Evolutionary conservation across 768 basidiomycete genomes (phyloP).

Genomic region (Pholiota conissans): DNA sequence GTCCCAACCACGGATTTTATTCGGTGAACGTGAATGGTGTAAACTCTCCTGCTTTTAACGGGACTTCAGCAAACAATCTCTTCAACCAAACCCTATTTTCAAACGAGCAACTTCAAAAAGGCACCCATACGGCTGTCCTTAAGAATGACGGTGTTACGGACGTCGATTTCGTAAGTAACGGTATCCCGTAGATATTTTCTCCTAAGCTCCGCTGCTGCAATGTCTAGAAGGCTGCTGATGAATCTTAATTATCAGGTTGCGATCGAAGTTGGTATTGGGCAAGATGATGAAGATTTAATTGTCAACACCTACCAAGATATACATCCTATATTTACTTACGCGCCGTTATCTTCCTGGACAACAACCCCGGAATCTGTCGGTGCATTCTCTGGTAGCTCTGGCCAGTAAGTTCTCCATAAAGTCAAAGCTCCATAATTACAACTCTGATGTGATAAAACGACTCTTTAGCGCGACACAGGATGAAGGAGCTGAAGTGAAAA

Average conservation of each 20-base stretch:
- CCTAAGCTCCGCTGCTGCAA: no score
- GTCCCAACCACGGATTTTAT: conserved; percentile 18
- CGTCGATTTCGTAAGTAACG: conserved; percentile 1
- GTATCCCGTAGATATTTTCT: not conserved
- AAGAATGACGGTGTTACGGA: not conserved
- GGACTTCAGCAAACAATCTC: not conserved
- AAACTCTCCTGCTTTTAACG: not conserved
- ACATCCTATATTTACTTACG: conserved; percentile 38
- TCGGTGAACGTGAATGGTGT: conserved; percentile 15
- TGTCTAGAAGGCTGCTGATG: no score
- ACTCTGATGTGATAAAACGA: no score
- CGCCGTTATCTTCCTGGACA: conserved; percentile 32
- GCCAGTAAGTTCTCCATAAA: no score
- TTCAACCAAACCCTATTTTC: not conserved
- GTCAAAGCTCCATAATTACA: no score
- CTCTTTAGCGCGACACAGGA: no score
- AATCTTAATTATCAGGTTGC: no score
- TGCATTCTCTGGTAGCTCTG: conserved; percentile 41
- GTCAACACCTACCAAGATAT: conserved; percentile 29
- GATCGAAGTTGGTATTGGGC: conserved; percentile 16
- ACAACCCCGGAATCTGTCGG: conserved; percentile 29
- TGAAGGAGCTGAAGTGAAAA: not conserved
- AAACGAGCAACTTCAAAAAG: not conserved
- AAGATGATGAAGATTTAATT: conserved; percentile 17
- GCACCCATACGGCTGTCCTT: not conserved